Conservation (phyloP, 768 basidiomycete genomes). For the Xerocomus brunneocitrinus region DNA sequence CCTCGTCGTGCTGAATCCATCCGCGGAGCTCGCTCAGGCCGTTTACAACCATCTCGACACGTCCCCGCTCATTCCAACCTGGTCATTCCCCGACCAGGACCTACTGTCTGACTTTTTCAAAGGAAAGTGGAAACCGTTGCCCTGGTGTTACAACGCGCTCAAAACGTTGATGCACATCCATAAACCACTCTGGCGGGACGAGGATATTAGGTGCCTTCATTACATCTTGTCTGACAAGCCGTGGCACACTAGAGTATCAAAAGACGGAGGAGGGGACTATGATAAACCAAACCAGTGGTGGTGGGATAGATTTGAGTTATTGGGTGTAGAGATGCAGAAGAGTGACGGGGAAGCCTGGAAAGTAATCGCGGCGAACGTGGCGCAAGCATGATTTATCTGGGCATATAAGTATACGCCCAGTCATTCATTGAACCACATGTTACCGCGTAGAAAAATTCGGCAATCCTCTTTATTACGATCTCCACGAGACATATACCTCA, state of each 20-base stretch:
- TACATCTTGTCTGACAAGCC: constrained; percentile 87
- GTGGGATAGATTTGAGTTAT: constrained; percentile 62
- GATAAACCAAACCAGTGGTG: constrained; percentile 66
- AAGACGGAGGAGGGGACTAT: constrained; percentile 42
- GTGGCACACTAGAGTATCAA: constrained; percentile 56
- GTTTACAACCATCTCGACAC: constrained; percentile 45
- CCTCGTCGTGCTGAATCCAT: constrained; percentile 80
- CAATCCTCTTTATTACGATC: constrained; percentile 31
- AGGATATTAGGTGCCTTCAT: constrained; percentile 81
- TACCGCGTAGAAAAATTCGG: neutral
- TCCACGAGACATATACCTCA: constrained; percentile 89
- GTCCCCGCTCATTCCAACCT: constrained; percentile 49
- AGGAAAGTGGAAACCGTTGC: constrained; percentile 72
- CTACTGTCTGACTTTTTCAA: constrained; percentile 76
- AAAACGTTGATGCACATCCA: constrained; percentile 81
- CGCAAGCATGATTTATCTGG: constrained; percentile 11
- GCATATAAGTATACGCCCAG: neutral
- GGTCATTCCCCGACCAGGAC: constrained; percentile 91
- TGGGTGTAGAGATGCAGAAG: constrained; percentile 40
- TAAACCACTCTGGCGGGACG: constrained; percentile 73
- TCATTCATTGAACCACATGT: neutral
- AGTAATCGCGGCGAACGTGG: constrained; percentile 49
- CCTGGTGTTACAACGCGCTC: constrained; percentile 90
- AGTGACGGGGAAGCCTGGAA: constrained; percentile 46
- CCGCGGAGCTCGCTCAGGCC: constrained; percentile 44